A percentile compares a stretch with the other conserved stretches of the same genome.
Evolutionary conservation across 2,329 filamentous ascomycete species (phyloP).

Genomic region (Colletotrichum sp.): DNA sequence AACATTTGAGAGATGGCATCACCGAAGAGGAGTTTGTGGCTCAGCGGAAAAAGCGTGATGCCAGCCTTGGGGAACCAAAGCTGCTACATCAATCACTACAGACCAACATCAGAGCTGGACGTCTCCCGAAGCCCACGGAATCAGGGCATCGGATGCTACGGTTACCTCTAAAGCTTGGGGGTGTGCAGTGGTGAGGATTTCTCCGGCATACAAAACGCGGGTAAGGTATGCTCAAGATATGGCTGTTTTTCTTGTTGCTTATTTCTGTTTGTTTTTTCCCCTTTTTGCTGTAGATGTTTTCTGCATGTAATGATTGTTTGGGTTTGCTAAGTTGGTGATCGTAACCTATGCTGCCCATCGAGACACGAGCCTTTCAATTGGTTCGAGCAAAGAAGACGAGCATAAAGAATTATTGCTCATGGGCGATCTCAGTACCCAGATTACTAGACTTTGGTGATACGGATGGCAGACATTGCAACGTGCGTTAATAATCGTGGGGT

Average conservation of each 20-base stretch:
- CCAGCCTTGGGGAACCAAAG: constrained; percentile 44
- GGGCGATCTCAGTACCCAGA: background rate
- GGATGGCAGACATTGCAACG: background rate
- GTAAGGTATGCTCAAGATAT: background rate
- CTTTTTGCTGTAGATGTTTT: background rate
- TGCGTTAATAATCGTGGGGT: background rate
- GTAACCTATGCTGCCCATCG: background rate
- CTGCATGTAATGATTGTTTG: background rate
- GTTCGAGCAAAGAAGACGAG: background rate
- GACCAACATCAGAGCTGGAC: constrained; percentile 56
- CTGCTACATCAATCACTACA: constrained; percentile 57
- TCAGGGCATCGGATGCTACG: constrained; percentile 37
- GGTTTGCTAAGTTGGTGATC: background rate
- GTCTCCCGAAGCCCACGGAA: constrained; percentile 38
- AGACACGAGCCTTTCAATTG: background rate
- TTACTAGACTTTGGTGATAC: background rate
- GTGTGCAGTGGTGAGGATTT: constrained; percentile 56
- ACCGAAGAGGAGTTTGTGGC: constrained; percentile 48
- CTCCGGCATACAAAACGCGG: background rate
- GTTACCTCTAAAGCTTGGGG: constrained; percentile 35
- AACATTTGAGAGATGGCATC: constrained; percentile 49
- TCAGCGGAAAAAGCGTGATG: constrained; percentile 47
- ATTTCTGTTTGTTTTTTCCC: too few relatives aligned
- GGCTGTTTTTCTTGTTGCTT: background rate
- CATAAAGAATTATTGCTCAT: background rate